These are phyloP conservation scores for Entophlyctis helioformis DNA, from an alignment of 192 early-diverging fungal genomes.

Conservation along the genomic window DNA sequence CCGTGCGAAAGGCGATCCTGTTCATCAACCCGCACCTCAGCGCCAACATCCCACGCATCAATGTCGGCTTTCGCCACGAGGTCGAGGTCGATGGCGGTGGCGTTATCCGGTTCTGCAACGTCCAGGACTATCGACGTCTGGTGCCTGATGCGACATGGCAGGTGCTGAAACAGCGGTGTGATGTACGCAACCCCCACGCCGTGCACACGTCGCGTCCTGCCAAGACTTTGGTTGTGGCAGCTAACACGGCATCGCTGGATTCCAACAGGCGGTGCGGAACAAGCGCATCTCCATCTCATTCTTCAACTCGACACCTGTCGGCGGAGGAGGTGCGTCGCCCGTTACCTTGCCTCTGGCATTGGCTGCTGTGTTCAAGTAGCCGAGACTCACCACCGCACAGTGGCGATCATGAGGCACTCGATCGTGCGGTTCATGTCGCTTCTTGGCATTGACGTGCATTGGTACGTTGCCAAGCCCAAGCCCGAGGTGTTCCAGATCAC, in stretches of 20 bases:
- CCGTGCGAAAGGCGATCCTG: slow-evolving; percentile 58
- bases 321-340: slow-evolving; percentile 52
- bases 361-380: too few relatives aligned
- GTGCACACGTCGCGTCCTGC: too few relatives aligned
- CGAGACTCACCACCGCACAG: slow-evolving; percentile 10
- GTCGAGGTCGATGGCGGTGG: slow-evolving; percentile 62
- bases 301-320: slow-evolving; percentile 77
- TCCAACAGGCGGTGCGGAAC: too few relatives aligned
- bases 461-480: slow-evolving; percentile 72
- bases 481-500: slow-evolving; percentile 80
- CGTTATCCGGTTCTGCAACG: slow-evolving; percentile 47
- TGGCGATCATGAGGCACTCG: slow-evolving; percentile 82
- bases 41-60: slow-evolving; percentile 62
- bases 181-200: too few relatives aligned
- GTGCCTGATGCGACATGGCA: slow-evolving; percentile 57
- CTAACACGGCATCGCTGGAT: too few relatives aligned
- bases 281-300: too few relatives aligned
- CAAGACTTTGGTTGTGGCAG: too few relatives aligned
- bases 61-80: slow-evolving; percentile 51
- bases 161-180: slow-evolving; percentile 38
- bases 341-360: too few relatives aligned
- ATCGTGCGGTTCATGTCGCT: slow-evolving; percentile 56
- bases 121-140: slow-evolving; percentile 50
- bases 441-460: slow-evolving; percentile 51
- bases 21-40: slow-evolving; percentile 61